These are phyloP conservation scores for Cryphonectria nitschkei DNA, from an alignment of 2,329 filamentous ascomycete genomes.

Conservation along the genomic window DNA sequence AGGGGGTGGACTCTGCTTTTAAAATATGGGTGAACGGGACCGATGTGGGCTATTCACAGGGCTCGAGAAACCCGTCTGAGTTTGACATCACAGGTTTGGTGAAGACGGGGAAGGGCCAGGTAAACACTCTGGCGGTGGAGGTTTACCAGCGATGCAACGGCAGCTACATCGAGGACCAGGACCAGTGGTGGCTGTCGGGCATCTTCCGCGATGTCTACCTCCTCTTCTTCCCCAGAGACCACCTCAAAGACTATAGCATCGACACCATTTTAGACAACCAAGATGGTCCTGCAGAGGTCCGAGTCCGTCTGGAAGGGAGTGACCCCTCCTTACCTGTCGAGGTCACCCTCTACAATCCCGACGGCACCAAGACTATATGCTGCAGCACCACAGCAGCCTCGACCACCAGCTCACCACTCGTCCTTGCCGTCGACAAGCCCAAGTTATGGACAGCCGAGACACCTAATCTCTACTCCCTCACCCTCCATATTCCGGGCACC, in stretches of 20 bases:
- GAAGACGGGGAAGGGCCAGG: slow-evolving; percentile 38
- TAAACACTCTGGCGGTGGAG: slow-evolving; percentile 65
- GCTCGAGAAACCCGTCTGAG: slow-evolving; percentile 71
- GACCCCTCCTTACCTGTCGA: slow-evolving; percentile 30
- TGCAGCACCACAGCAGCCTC: slow-evolving; percentile 32
- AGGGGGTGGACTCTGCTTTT: slow-evolving; percentile 75
- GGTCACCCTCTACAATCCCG: slow-evolving; percentile 27
- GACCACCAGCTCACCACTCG: slow-evolving; percentile 27
- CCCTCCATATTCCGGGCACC: slow-evolving; percentile 27
- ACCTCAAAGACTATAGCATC: slow-evolving; percentile 62
- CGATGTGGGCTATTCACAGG: slow-evolving; percentile 72
- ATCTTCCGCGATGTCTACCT: slow-evolving; percentile 67
- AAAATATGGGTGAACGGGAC: slow-evolving; percentile 72
- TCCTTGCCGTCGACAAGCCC: slow-evolving; percentile 49
- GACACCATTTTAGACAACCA: slow-evolving; percentile 55
- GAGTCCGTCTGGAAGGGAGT: slow-evolving; percentile 43
- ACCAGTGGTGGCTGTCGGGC: slow-evolving; percentile 64
- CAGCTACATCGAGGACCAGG: slow-evolving; percentile 71
- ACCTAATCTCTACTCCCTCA: slow-evolving; percentile 54
- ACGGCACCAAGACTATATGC: slow-evolving; percentile 33
- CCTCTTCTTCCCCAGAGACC: slow-evolving; percentile 54
- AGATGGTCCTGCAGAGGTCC: slow-evolving; percentile 55
- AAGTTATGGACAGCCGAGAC: slow-evolving; percentile 63
- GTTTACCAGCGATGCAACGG: slow-evolving; percentile 76
- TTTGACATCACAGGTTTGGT: slow-evolving; percentile 68